These are phyloP conservation scores for Thielaviopsis cerberus DNA, from an alignment of 2,329 filamentous ascomycete species.

Conservation along the genomic window DNA sequence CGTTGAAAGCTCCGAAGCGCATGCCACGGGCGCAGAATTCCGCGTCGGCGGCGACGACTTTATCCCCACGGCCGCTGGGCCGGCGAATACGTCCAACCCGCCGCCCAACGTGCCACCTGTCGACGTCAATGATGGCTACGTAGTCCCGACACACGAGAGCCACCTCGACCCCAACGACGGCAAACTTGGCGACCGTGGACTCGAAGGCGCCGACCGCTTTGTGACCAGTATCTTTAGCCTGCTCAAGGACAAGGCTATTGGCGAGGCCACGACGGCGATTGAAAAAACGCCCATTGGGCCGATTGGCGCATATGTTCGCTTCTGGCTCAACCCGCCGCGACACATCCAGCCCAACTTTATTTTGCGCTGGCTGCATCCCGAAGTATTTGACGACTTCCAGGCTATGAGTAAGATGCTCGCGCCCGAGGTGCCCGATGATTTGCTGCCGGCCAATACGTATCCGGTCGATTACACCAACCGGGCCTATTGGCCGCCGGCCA, in stretches of 20 bases:
- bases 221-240: constrained; percentile 18
- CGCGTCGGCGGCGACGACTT: constrained; percentile 11
- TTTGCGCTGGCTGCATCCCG: constrained; percentile 56
- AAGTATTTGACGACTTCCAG: constrained; percentile 55
- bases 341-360: constrained; percentile 31
- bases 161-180: constrained; percentile 1
- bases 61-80: background rate
- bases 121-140: constrained; percentile 14
- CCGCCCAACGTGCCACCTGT: background rate
- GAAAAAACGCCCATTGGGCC: constrained; percentile 17
- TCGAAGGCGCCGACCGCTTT: constrained; percentile 23
- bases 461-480: constrained; percentile 36
- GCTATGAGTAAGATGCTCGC: constrained; percentile 22
- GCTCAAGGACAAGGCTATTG: constrained; percentile 21
- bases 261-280: constrained; percentile 17
- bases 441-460: constrained; percentile 24
- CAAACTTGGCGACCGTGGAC: constrained; percentile 17
- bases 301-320: constrained; percentile 16
- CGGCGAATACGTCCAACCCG: background rate
- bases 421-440: constrained; percentile 11
- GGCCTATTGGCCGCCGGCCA: constrained; percentile 56
- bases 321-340: constrained; percentile 16
- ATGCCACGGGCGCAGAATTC: constrained; percentile 5
- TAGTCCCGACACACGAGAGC: constrained; percentile 13
- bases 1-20: constrained; percentile 20